phyloP scores from a whole-genome alignment of 2,329 filamentous ascomycete genomes.

The Raffaelea ambrosiae region DNA sequence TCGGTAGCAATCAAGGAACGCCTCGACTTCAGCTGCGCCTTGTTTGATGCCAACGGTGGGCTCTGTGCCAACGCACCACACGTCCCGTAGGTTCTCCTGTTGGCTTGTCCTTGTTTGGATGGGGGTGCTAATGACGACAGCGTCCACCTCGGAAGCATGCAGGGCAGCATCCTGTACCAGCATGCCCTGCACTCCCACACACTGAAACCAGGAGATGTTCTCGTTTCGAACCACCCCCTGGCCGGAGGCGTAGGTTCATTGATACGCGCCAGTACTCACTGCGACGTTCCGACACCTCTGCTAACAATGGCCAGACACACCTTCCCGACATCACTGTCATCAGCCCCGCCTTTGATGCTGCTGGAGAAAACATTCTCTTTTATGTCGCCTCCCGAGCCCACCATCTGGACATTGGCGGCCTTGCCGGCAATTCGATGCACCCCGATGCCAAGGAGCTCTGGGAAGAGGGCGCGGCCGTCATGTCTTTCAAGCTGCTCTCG shows the following conservation, averaged over 20 bases:
- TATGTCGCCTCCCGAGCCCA: constrained; percentile 75
- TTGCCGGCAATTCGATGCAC: constrained; percentile 74
- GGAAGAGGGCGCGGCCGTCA: constrained; percentile 57
- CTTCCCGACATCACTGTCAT: constrained; percentile 75
- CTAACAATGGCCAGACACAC: constrained; percentile 45
- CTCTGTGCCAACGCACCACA: constrained; percentile 74
- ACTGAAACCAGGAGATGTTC: constrained; percentile 68
- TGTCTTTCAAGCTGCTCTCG: constrained; percentile 61
- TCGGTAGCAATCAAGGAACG: constrained; percentile 76
- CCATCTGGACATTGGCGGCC: constrained; percentile 78
- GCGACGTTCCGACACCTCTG: no score
- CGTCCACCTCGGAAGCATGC: constrained; percentile 75
- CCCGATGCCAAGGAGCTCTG: constrained; percentile 58
- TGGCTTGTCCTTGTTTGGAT: no score
- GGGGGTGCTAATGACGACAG: no score
- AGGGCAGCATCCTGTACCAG: constrained; percentile 71
- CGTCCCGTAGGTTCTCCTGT: constrained; percentile 48
- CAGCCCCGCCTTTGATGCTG: constrained; percentile 62
- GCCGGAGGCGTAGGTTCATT: constrained; percentile 52
- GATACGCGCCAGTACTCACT: no score
- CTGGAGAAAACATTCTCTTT: constrained; percentile 64
- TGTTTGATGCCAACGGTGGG: constrained; percentile 67
- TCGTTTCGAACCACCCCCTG: constrained; percentile 77
- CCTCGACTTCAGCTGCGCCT: constrained; percentile 72
- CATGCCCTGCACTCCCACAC: constrained; percentile 62